Conservation (phyloP, 1,139 yeast genomes). For the Yamadazyma buinensis region DNA sequence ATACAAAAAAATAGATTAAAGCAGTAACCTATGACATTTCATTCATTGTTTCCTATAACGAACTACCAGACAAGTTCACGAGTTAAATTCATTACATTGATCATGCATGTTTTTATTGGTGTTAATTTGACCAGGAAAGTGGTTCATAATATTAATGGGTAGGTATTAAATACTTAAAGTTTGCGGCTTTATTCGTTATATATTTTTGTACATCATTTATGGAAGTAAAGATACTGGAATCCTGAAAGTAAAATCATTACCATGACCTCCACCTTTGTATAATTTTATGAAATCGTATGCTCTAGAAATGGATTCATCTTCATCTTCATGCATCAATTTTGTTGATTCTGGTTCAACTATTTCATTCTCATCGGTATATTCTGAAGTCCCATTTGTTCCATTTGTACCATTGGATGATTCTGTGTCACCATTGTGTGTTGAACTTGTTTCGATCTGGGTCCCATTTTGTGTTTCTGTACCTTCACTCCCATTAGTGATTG, state of each 20-base stretch:
- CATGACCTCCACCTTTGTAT: conserved; percentile 26
- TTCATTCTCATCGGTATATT: background rate
- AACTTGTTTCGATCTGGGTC: background rate
- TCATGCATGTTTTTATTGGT: no score
- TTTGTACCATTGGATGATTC: background rate
- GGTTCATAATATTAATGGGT: no score
- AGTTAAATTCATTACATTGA: no score
- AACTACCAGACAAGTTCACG: no score
- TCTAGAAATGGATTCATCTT: background rate
- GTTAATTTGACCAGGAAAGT: no score
- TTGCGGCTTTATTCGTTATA: no score
- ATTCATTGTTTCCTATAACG: no score
- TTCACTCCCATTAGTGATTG: background rate
- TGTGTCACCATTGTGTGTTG: background rate
- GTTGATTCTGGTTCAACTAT: background rate
- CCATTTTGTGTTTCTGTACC: background rate
- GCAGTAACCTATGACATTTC: no score
- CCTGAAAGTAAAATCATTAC: conserved; percentile 33
- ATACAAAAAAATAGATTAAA: no score
- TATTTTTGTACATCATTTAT: no score
- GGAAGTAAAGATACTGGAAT: conserved; percentile 28
- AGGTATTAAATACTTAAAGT: no score
- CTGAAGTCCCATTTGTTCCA: background rate
- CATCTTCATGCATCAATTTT: background rate
- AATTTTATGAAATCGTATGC: conserved; percentile 9